Evolutionary conservation across 2,329 filamentous ascomycete genomes (phyloP).

Genomic region (Zasmidium citrigriseum): DNA sequence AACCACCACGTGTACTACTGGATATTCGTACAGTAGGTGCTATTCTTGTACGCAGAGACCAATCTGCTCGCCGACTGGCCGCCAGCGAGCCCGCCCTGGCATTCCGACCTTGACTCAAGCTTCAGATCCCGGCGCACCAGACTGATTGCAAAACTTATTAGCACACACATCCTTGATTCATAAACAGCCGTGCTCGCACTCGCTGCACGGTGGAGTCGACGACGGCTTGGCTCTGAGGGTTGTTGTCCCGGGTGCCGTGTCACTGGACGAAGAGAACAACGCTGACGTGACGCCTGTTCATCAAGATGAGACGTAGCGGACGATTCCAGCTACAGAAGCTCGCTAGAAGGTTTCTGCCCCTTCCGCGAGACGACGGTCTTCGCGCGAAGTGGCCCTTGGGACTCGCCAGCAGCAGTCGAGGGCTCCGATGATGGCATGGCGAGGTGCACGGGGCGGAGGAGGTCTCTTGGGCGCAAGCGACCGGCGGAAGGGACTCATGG

Average conservation of each 20-base stretch:
- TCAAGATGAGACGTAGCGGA: slow-evolving; percentile 14
- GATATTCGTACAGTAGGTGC: not conserved
- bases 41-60: slow-evolving; percentile 3
- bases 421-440: not conserved
- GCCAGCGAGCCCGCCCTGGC: not conserved
- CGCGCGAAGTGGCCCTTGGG: slow-evolving; percentile 16
- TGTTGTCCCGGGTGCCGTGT: not conserved
- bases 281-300: slow-evolving; percentile 5
- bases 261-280: not conserved
- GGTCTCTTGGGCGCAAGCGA: not conserved
- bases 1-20: not conserved
- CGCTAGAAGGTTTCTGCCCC: slow-evolving; percentile 12
- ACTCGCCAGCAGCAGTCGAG: not conserved
- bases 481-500: not conserved
- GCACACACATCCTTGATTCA: slow-evolving; percentile 7
- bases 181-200: slow-evolving; percentile 4
- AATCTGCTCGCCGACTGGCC: not conserved
- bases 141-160: slow-evolving; percentile 1
- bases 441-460: not conserved
- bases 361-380: slow-evolving; percentile 16
- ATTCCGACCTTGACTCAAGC: slow-evolving; percentile 9
- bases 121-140: slow-evolving; percentile 7
- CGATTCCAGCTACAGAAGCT: slow-evolving; percentile 13
- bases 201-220: not conserved
- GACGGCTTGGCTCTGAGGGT: not conserved